Conservation (phyloP, 2,329 filamentous ascomycete species). For the Didymella lethalis region DNA sequence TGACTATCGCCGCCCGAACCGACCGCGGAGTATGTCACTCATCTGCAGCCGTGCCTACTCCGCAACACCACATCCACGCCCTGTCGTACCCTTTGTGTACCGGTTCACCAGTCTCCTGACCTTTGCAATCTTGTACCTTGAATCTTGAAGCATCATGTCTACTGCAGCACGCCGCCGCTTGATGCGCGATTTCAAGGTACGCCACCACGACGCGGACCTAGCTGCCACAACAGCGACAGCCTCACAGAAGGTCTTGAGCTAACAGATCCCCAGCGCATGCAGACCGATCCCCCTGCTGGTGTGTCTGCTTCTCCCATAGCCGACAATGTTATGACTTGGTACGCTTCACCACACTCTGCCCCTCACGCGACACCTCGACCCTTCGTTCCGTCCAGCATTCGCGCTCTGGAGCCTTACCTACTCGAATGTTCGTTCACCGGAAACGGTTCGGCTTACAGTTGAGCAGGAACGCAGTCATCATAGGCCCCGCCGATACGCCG, state of each 20-base stretch:
- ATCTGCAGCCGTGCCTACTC: slow-evolving; percentile 5
- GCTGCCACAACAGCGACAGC: background rate
- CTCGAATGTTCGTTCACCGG: background rate
- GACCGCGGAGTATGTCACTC: slow-evolving; percentile 13
- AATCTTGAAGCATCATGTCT: slow-evolving; percentile 67
- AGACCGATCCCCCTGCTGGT: slow-evolving; percentile 95
- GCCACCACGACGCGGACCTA: slow-evolving; percentile 41
- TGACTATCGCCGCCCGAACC: slow-evolving; percentile 1
- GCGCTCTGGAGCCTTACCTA: background rate
- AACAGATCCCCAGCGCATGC: slow-evolving; percentile 78
- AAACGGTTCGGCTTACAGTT: slow-evolving; percentile 35
- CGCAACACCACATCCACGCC: slow-evolving; percentile 2
- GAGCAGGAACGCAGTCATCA: slow-evolving; percentile 94
- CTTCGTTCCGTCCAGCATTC: background rate
- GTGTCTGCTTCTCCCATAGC: slow-evolving; percentile 96
- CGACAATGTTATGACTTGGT: slow-evolving; percentile 98
- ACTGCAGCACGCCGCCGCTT: slow-evolving; percentile 93
- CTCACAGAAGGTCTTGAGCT: slow-evolving; percentile 13
- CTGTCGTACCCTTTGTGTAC: background rate
- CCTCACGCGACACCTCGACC: slow-evolving; percentile 39
- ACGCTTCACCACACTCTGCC: slow-evolving; percentile 44
- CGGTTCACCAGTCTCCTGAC: background rate
- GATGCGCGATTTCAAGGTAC: slow-evolving; percentile 99
- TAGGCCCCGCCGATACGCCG: slow-evolving; percentile 93
- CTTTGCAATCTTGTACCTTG: background rate